These are phyloP conservation scores for Candida buenavistaensis DNA, from an alignment of 1,139 yeast genomes.

Conservation along the genomic window DNA sequence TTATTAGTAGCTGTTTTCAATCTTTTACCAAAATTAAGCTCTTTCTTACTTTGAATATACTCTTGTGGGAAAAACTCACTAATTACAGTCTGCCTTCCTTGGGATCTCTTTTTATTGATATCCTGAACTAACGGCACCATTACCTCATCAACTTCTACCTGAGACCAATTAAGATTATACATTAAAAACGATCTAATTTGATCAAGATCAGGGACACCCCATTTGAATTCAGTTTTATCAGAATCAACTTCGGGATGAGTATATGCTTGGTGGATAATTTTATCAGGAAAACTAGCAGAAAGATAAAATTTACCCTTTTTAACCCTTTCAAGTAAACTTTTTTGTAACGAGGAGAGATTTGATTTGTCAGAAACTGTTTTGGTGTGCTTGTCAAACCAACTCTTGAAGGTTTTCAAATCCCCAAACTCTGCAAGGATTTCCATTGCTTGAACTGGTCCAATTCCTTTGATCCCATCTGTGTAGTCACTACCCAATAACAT, in stretches of 20 bases:
- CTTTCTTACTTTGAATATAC: conserved; percentile 43
- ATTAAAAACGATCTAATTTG: conserved; percentile 69
- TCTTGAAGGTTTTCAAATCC: conserved; percentile 30
- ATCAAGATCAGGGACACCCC: conserved; percentile 92
- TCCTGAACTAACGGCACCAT: conserved; percentile 86
- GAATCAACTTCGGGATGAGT: conserved; percentile 77
- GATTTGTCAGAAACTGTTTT: conserved; percentile 18
- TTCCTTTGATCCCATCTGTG: conserved; percentile 85
- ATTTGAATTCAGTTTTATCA: conserved; percentile 72
- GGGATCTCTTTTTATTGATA: conserved; percentile 59
- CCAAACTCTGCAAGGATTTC: conserved; percentile 91
- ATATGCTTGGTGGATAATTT: conserved; percentile 71
- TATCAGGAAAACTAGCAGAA: conserved; percentile 69
- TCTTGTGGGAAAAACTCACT: conserved; percentile 62
- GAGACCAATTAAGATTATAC: conserved; percentile 80
- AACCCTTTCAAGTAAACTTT: conserved; percentile 56
- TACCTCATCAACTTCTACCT: conserved; percentile 75
- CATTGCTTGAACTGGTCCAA: conserved; percentile 92
- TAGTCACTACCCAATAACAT: conserved; percentile 89
- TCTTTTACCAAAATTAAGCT: conserved; percentile 56
- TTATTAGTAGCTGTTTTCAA: conserved; percentile 57
- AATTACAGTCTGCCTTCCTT: conserved; percentile 56
- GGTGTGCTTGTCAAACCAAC: conserved; percentile 40
- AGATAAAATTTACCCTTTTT: conserved; percentile 62
- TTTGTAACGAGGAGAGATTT: conserved; percentile 30